Evolutionary conservation across 1,284 basidiomycete genomes (phyloP).

Genomic region (Nidula niveotomentosa): DNA sequence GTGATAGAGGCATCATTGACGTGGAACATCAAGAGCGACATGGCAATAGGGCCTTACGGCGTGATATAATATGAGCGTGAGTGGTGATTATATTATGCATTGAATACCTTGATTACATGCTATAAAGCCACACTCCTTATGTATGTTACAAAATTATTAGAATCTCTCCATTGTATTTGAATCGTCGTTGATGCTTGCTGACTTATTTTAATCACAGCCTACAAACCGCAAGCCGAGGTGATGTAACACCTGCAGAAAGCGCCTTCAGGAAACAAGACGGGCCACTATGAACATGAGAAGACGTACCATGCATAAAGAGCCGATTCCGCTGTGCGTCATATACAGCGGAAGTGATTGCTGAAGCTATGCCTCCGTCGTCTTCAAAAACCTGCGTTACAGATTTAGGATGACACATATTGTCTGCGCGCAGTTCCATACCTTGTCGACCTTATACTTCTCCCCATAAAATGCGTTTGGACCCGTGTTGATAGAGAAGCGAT

Average conservation of each 20-base stretch:
- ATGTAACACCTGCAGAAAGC: slow-evolving; percentile 22
- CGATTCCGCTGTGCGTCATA: slow-evolving; percentile 46
- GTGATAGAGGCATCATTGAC: too few relatives aligned
- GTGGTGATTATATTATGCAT: too few relatives aligned
- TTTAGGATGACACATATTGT: slow-evolving; percentile 6
- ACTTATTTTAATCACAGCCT: slow-evolving; percentile 16
- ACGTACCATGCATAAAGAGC: slow-evolving; percentile 58
- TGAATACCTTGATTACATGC: too few relatives aligned
- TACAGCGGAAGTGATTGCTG: slow-evolving; percentile 52
- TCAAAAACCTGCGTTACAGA: slow-evolving; percentile 49
- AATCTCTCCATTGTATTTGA: too few relatives aligned
- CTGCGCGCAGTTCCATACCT: slow-evolving; percentile 31
- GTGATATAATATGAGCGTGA: too few relatives aligned
- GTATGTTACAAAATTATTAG: too few relatives aligned
- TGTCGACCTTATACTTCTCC: slow-evolving; percentile 64
- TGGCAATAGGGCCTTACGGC: too few relatives aligned
- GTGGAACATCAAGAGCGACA: too few relatives aligned
- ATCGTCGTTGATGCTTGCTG: slow-evolving; percentile 1
- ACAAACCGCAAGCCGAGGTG: slow-evolving; percentile 30
- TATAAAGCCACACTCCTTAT: too few relatives aligned
- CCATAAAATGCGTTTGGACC: slow-evolving; percentile 54
- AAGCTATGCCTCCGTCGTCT: slow-evolving; percentile 55
- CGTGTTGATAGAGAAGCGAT: slow-evolving; percentile 54
- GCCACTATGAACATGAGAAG: too few relatives aligned
- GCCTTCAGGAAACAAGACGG: too few relatives aligned